These are phyloP conservation scores for Trebouxia sp. DNA, from an alignment of 139 green algal species.

Conservation along the genomic window DNA sequence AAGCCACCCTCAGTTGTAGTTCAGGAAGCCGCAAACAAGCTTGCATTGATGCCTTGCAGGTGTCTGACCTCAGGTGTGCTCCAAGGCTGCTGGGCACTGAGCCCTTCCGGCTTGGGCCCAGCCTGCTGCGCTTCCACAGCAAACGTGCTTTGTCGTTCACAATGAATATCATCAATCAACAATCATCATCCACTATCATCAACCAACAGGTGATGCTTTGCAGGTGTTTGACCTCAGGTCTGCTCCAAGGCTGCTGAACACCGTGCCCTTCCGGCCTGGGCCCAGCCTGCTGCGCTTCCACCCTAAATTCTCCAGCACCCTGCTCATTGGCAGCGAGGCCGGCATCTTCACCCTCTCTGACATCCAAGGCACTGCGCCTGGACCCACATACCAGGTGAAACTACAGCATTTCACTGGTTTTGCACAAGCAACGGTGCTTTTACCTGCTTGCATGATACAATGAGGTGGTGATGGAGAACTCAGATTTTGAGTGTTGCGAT, in stretches of 20 bases:
- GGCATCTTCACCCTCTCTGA: constrained; percentile 73
- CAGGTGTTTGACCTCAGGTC: constrained; percentile 75
- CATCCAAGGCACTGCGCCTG: constrained; percentile 35
- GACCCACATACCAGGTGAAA: constrained; percentile 55
- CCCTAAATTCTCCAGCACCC: constrained; percentile 60
- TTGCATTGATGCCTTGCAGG: constrained; percentile 31
- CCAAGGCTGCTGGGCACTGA: not conserved
- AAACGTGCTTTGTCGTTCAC: constrained; percentile 16
- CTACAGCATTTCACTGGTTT: not conserved
- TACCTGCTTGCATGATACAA: too few species aligned
- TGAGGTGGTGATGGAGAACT: too few species aligned
- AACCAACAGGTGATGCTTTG: too few species aligned
- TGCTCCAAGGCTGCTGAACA: constrained; percentile 51
- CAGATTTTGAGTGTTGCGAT: too few species aligned
- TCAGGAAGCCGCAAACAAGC: not conserved
- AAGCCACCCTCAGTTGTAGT: not conserved
- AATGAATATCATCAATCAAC: too few species aligned
- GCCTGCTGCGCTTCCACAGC: constrained; percentile 17
- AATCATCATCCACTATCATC: too few species aligned
- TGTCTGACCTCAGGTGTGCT: not conserved
- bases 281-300: constrained; percentile 68
- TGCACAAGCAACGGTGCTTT: too few species aligned
- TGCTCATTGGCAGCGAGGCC: constrained; percentile 62
- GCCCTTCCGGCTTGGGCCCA: too few species aligned
- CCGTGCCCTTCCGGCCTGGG: constrained; percentile 54